These are phyloP conservation scores for Paratinospora sagittata DNA, from an alignment of 164 flowering plant genomes.

Conservation along the genomic window DNA sequence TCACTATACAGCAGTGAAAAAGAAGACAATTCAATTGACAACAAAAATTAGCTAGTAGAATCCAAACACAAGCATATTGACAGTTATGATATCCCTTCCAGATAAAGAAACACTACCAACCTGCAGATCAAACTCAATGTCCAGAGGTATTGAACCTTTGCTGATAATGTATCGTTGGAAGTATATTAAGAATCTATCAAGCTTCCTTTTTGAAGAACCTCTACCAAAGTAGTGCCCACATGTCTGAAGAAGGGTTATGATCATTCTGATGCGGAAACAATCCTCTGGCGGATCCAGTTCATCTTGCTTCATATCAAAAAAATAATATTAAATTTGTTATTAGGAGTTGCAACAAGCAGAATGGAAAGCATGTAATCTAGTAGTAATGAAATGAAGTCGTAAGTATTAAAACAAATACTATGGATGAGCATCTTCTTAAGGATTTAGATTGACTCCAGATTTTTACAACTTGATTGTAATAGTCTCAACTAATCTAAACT, in stretches of 20 bases:
- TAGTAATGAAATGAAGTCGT: background rate
- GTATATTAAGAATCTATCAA: constrained; percentile 79
- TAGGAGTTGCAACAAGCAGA: background rate
- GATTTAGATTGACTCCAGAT: background rate
- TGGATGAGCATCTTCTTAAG: background rate
- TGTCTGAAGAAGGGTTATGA: constrained; percentile 87
- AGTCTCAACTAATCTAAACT: background rate
- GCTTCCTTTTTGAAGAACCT: constrained; percentile 95
- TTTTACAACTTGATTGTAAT: background rate
- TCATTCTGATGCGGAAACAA: constrained; percentile 90
- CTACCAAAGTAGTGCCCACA: constrained; percentile 98
- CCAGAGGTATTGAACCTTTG: constrained; percentile 87
- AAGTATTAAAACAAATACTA: background rate
- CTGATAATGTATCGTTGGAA: constrained; percentile 87
- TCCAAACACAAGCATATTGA: background rate
- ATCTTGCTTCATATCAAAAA: constrained; percentile 62
- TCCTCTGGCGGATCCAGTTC: constrained; percentile 93
- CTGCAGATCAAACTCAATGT: constrained; percentile 97
- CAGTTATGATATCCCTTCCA: background rate
- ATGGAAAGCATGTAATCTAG: background rate
- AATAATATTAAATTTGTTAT: background rate
- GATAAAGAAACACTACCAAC: constrained; percentile 34
- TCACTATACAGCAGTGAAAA: too few relatives aligned
- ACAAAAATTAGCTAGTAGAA: background rate
- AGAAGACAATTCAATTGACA: background rate